Percentiles rank a stretch among this genome's conserved stretches.
Evolutionary conservation across 208 protist species (phyloP).

Genomic region (Acanthamoeba healyi): DNA sequence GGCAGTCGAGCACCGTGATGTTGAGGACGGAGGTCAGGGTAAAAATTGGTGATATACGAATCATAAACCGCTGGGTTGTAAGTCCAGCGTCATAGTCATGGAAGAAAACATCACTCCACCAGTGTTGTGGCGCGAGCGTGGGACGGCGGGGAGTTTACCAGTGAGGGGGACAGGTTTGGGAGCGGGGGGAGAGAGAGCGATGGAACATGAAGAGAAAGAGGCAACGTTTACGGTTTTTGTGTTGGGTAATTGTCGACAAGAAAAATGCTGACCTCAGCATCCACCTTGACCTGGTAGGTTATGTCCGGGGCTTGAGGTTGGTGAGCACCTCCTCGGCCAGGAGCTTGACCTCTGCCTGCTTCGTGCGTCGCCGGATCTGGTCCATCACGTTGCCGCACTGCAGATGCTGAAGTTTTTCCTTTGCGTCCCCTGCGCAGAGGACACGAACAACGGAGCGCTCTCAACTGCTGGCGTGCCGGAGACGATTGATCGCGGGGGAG

Average conservation of each 20-base stretch:
- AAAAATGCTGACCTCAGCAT: neutral
- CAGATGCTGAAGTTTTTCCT: neutral
- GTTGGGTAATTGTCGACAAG: neutral
- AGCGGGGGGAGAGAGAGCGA: neutral
- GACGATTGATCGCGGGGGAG: no score
- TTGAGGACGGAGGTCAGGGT: neutral
- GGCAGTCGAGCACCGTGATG: neutral
- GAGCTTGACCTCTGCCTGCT: conserved; percentile 11
- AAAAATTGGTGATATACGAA: neutral
- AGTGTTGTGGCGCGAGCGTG: neutral
- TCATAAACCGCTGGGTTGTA: conserved; percentile 40
- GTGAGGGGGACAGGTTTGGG: neutral
- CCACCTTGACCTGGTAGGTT: neutral
- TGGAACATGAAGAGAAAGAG: neutral
- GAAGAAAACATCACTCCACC: conserved; percentile 45
- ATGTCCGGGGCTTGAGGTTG: neutral
- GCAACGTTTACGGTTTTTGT: neutral
- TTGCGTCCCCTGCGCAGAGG: conserved; percentile 1
- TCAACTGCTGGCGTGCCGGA: no score
- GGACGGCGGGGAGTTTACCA: neutral
- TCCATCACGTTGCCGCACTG: neutral
- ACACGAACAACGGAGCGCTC: no score
- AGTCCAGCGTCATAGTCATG: conserved; percentile 66
- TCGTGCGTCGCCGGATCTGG: neutral
- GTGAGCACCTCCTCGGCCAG: conserved; percentile 25